Evolutionary conservation across 1,284 basidiomycete genomes (phyloP), one percentile per base, ranked within the genome.

Genomic region (Heterobasidion occidentale): DNA sequence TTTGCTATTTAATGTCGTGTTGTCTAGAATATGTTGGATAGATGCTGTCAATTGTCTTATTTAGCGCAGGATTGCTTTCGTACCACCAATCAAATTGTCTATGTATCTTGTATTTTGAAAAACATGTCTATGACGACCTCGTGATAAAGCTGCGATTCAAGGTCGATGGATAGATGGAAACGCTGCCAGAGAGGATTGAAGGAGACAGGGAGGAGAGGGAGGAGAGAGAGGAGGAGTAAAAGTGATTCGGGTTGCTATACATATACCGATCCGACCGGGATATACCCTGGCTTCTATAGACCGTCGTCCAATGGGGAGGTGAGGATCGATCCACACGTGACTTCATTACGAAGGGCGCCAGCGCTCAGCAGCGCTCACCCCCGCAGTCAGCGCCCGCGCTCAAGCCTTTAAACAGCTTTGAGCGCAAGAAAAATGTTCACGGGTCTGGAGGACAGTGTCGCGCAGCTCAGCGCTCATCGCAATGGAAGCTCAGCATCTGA

Each of bases 301-400:
- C 46, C 46, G 46, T 45, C 44, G 20, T 14, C 46, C 46, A 48
- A 33, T 33, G 19, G 46, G 46, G 42, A 34, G 36, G 51, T 11
- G 35, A 14, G 52, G 55, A 55, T 58, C 56, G 46, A 27, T 42
- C 38, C 38, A n/a, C 38, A 42, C 38, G 38, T 42, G 38, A 42
- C n/a, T 27, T 9, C 7, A 33, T 48, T 48, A 14, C 12, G 12
- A 48, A 15, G 27, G 46, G 7, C 17, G 27, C 17, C 46, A 48
- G 46, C 46, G 46, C 46, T 17, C 17, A 48, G 19, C 12, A 19
- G 19, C 46, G 14, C 19, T 17, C 46, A 27, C 27, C 27, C 27
- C 27, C 27, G 27, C 27, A 27, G 27, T 27, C 27, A 27, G 27
- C 27, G 27, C 27, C 27, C 27, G 27, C 27, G 27, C 27, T 6